Evolutionary conservation across 176 grass and related monocot genomes (phyloP), one percentile per base, ranked within the genome.

Genomic region (Poa annua): DNA sequence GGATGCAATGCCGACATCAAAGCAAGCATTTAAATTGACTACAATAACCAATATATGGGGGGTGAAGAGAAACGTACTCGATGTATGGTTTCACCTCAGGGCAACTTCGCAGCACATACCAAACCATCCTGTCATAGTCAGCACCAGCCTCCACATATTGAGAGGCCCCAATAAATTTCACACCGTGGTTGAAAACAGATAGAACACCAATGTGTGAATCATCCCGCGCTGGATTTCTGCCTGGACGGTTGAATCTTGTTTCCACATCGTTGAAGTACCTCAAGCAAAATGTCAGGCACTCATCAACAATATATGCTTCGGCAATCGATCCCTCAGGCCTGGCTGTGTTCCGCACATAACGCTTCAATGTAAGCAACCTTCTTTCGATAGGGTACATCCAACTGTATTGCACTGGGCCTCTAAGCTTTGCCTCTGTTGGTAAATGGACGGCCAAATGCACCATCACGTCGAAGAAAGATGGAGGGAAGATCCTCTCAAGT

Each of bases 401-500:
- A 6, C 60, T 25, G 14, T 66, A 16, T 13, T 64, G 61, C 14
- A 64, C 61, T 2, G 62, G 62, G 0, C 62, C 62, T 34, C 62
- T 33, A 17, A 65, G 29, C 4, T 17, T 65, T 8, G 62, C 29
- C 0, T 65, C 62, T 7, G 17, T 7, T 15, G 57, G 62, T 34
- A 65, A 65, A 65, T 65, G 62, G 0, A 65, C 26, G 15, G 29
- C 0, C 62, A 65, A 21, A 21, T 59, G 55, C 4, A 59, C 55
- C 55, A 59, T 59, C 8, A 59, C 55, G 9, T 7, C 8, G n/a
- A 59, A 59, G n/a, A 59, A 59, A 10, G 55, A n/a, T 9, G 20
- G 82, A 5, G 82, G 71, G 19, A 84, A 85, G 34, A 85, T 67
- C 7, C 65, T 74, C 57, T 85, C 82, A 8, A 85, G 24, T 12